These are phyloP conservation scores for Suillus ampliporus DNA, from an alignment of 768 basidiomycete species.

Conservation along the genomic window DNA sequence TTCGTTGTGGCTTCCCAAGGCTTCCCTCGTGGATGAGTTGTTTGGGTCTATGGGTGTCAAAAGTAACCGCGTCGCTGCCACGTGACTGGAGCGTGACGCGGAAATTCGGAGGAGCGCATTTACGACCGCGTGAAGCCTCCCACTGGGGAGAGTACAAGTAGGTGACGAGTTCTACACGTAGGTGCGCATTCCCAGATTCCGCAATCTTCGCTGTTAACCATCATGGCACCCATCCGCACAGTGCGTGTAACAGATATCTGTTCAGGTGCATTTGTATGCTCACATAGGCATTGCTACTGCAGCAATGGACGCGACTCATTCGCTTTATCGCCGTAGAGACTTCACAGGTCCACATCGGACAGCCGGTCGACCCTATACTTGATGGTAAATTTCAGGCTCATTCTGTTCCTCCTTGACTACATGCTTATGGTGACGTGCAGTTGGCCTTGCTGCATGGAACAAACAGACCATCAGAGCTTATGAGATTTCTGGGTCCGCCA, in stretches of 20 bases:
- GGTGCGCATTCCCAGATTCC: conserved; percentile 18
- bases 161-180: not conserved
- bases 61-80: conserved; percentile 30
- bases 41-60: conserved; percentile 13
- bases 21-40: not conserved
- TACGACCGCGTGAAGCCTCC: conserved; percentile 9
- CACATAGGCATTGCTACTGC: conserved; percentile 8
- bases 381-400: conserved; percentile 53
- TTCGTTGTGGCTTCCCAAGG: not conserved
- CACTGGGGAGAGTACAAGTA: conserved; percentile 8
- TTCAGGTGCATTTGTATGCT: conserved; percentile 17
- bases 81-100: conserved; percentile 33
- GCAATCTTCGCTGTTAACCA: conserved; percentile 16
- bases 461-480: conserved; percentile 64
- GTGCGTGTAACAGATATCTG: conserved; percentile 39
- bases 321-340: conserved; percentile 84
- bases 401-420: not conserved
- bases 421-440: conserved; percentile 41
- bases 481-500: conserved; percentile 73
- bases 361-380: conserved; percentile 69
- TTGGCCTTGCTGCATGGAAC: conserved; percentile 61
- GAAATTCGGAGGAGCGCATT: conserved; percentile 22
- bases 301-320: conserved; percentile 84
- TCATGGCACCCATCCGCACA: conserved; percentile 64
- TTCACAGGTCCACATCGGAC: conserved; percentile 72